Evolutionary conservation across 1,284 basidiomycete genomes (phyloP).

Genomic region (Ceratobasidium sp.): DNA sequence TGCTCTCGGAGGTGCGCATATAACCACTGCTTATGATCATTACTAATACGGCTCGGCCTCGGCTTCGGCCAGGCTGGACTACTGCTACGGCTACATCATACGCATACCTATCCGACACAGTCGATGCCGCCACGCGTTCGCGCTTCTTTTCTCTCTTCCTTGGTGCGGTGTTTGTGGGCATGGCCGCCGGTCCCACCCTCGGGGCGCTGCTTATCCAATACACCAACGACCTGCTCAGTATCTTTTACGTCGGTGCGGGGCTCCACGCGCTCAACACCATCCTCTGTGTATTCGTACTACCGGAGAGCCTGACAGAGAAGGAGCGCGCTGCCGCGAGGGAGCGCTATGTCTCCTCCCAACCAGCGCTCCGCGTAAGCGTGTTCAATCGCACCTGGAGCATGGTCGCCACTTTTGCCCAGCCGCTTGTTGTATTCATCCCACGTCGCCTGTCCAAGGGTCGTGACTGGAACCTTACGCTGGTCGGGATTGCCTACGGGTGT

Average conservation of each 20-base stretch:
- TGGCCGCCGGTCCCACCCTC: constrained; percentile 74
- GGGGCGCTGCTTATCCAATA: constrained; percentile 68
- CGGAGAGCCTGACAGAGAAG: constrained; percentile 70
- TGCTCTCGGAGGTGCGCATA: constrained; percentile 68
- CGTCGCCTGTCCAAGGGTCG: constrained; percentile 51
- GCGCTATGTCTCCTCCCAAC: constrained; percentile 45
- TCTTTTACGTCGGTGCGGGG: constrained; percentile 70
- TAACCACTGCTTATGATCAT: constrained; percentile 38
- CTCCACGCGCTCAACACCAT: constrained; percentile 61
- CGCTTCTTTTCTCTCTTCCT: constrained; percentile 67
- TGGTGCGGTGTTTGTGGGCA: constrained; percentile 68
- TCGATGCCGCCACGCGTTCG: constrained; percentile 62
- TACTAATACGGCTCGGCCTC: background rate
- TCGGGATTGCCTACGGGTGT: constrained; percentile 66
- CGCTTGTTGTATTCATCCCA: constrained; percentile 71
- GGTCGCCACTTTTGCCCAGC: constrained; percentile 61
- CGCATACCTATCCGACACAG: constrained; percentile 69
- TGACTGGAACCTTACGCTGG: constrained; percentile 73
- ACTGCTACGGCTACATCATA: constrained; percentile 61
- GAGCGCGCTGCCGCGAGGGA: constrained; percentile 46
- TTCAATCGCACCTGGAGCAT: background rate
- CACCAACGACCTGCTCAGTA: constrained; percentile 65
- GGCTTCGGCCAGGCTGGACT: constrained; percentile 57
- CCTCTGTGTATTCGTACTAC: constrained; percentile 66
- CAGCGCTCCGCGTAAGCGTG: constrained; percentile 37